A percentile compares a stretch with the other conserved stretches of the same genome.
Evolutionary conservation across 352 stramenopile species (phyloP).

Genomic region (Phytophthora pistaciae): DNA sequence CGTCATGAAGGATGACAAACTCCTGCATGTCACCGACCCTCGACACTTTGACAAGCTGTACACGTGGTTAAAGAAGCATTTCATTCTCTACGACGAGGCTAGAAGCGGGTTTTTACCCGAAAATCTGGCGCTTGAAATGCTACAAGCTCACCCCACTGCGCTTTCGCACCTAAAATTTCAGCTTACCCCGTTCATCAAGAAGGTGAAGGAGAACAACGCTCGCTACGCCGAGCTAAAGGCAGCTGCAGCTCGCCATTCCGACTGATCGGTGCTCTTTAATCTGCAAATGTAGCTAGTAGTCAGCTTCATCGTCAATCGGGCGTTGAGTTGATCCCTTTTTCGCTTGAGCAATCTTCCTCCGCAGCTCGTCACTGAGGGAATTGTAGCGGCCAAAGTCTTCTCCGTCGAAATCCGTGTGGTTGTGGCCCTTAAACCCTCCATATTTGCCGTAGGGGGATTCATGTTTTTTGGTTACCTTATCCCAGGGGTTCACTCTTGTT

Average conservation of each 20-base stretch:
- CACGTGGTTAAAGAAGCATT: constrained; percentile 80
- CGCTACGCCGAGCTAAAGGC: constrained; percentile 52
- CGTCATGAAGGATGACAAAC: constrained; percentile 30
- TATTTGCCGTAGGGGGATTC: constrained; percentile 25
- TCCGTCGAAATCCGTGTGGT: constrained; percentile 12
- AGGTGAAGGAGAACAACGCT: constrained; percentile 55
- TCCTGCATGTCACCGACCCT: constrained; percentile 31
- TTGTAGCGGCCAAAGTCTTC: constrained; percentile 43
- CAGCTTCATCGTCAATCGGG: constrained; percentile 19
- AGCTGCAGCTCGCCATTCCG: constrained; percentile 29
- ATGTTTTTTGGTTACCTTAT: constrained; percentile 15
- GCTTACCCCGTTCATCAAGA: constrained; percentile 48
- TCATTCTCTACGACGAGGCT: constrained; percentile 52
- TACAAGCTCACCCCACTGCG: constrained; percentile 50
- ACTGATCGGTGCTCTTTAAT: constrained; percentile 14
- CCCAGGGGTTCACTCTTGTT: constrained; percentile 29
- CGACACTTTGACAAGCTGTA: constrained; percentile 73
- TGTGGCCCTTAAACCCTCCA: constrained; percentile 4
- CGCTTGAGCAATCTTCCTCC: constrained; percentile 25
- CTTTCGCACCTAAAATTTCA: constrained; percentile 60
- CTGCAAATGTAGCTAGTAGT: constrained; percentile 22
- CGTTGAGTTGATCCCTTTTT: constrained; percentile 13
- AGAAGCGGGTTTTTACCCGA: constrained; percentile 49
- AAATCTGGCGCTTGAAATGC: constrained; percentile 49
- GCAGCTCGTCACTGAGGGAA: constrained; percentile 40